Percentiles rank a stretch among this genome's conserved stretches.
These are phyloP conservation scores for Escallonia rubra DNA, from an alignment of 129 eudicot genomes.

Conservation along the genomic window DNA sequence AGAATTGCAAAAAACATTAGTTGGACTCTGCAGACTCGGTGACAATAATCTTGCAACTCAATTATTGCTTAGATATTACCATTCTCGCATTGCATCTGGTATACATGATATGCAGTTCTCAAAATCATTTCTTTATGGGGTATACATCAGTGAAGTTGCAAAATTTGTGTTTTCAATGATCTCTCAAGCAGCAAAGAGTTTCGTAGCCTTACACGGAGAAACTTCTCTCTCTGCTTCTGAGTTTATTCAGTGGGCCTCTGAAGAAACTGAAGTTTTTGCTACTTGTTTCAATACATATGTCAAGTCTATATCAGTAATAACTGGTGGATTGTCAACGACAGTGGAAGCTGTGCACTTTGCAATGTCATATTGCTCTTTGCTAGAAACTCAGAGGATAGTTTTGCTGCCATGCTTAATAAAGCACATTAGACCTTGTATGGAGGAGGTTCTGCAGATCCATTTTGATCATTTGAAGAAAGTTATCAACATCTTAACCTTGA, in stretches of 20 bases:
- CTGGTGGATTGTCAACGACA: constrained; percentile 38
- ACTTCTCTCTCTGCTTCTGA: constrained; percentile 36
- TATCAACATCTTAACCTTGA: constrained; percentile 47
- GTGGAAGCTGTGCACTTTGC: constrained; percentile 50
- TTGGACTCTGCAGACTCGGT: constrained; percentile 64
- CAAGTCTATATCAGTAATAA: constrained; percentile 40
- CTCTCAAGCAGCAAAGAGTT: constrained; percentile 67
- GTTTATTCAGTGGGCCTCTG: constrained; percentile 47
- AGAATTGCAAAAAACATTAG: constrained; percentile 58
- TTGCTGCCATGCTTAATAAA: constrained; percentile 45
- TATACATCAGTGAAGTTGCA: constrained; percentile 38
- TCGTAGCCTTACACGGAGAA: constrained; percentile 47
- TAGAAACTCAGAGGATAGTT: constrained; percentile 47
- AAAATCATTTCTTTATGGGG: constrained; percentile 26
- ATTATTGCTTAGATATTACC: constrained; percentile 54
- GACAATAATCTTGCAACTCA: constrained; percentile 50
- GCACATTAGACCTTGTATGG: constrained; percentile 47
- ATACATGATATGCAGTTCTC: constrained; percentile 36
- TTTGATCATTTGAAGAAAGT: constrained; percentile 57
- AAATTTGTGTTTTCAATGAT: constrained; percentile 48
- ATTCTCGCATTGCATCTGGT: constrained; percentile 40
- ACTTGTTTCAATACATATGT: constrained; percentile 35
- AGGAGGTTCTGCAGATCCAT: constrained; percentile 36
- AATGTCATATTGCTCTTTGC: constrained; percentile 54
- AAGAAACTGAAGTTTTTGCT: constrained; percentile 57